Base-by-base conservation (phyloP, 768 basidiomycete genomes). In the Lactarius indigo region DNA sequence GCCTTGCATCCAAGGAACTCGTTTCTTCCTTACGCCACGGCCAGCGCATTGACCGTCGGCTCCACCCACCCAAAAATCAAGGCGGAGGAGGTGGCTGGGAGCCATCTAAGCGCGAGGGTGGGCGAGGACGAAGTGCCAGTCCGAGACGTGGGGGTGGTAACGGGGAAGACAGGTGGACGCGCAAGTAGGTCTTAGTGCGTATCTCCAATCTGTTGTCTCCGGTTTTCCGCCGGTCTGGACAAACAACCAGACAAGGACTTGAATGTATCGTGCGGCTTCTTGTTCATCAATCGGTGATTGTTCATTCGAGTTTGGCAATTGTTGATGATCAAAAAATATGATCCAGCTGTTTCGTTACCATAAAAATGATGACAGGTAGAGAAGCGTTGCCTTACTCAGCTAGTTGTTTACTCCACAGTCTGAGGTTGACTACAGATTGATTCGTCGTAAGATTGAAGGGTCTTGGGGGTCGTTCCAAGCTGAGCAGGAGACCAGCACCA, bases 61-160 rank as follows among this genome's bases (percentile, higher is more conserved):
- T 91, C 56, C 83, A 94, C 72, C 92, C 91, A 8, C 72, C 79
- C 15, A 88, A 87, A 73, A 79, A 75, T 12, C 85, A 84, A 39
- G 82, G 79, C 3, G 89, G 89, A 10, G 89, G 85, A 15, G 92
- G 88, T 18, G 90, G 92, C 31, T 95, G 93, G 93, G 91, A 93
- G 72, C 93, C 93, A 13, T 78, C 78, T 59, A 91, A 84, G 73
- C 81, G 88, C 63, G 88, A 87, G 56, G 81, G 81, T 18, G 88
- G 84, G 2, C 83, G 80, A 63, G 88, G 82, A 9, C 84, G 91
- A 59, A 92, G 91, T 73, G 90, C 90, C 3, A 92, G 91, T 71
- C 91, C 90, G 15, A 82, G 82, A 73, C 80, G 85, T 70, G 86
- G 87, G 9, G 86, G 85, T 10, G 80, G 83, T 68, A 79, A 77